These are phyloP conservation scores for Durio zibethinus DNA, from an alignment of 345 rosid species.

Conservation along the genomic window DNA sequence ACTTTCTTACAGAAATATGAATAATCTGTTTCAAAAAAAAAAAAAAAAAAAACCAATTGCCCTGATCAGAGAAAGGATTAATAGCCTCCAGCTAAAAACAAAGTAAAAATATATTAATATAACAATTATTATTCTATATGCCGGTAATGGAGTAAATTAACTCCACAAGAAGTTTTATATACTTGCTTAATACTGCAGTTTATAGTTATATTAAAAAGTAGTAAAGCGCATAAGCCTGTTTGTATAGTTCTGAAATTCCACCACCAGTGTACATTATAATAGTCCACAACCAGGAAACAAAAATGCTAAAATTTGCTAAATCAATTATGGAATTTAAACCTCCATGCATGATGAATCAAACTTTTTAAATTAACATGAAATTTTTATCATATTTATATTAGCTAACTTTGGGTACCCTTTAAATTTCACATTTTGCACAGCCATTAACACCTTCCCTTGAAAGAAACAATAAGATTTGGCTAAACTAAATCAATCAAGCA, in stretches of 20 bases:
- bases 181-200: too few species aligned
- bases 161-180: background rate
- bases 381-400: background rate
- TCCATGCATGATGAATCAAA: background rate
- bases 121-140: background rate
- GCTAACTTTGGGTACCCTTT: background rate
- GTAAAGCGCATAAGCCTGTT: background rate
- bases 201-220: background rate
- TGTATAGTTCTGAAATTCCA: background rate
- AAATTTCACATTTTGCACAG: background rate
- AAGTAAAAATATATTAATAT: background rate
- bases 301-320: background rate
- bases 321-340: background rate
- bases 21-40: background rate
- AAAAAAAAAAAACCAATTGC: too few species aligned
- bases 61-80: background rate
- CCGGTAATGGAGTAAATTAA: background rate
- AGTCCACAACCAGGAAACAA: background rate
- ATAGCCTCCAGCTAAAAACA: background rate
- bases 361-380: background rate
- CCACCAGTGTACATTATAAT: background rate
- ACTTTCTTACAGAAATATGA: background rate
- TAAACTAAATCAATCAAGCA: background rate
- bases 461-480: background rate
- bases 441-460: background rate